A percentile compares a stretch with the other conserved stretches of the same genome.
Evolutionary conservation across 495 filamentous ascomycete genomes (phyloP).

Genomic region (Cercophora sp.): DNA sequence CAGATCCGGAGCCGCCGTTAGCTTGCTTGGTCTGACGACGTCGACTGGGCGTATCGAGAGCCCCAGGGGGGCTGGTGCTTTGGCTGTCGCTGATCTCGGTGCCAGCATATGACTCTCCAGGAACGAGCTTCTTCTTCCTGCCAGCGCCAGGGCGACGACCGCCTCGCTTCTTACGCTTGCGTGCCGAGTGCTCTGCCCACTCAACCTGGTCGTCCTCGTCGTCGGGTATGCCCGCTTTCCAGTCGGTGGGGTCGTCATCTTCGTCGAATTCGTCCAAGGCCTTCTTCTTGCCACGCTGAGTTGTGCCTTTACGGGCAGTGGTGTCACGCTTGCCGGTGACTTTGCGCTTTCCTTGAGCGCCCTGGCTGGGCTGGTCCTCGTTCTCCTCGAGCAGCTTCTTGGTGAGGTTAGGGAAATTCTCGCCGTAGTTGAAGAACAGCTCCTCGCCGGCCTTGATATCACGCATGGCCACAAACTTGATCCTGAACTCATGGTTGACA

Average conservation of each 20-base stretch:
- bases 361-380: slow-evolving; percentile 28
- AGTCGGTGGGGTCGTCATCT: slow-evolving; percentile 16
- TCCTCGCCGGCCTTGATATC: slow-evolving; percentile 62
- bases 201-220: slow-evolving; percentile 24
- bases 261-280: background rate
- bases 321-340: slow-evolving; percentile 9
- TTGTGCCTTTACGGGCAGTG: slow-evolving; percentile 21
- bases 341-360: slow-evolving; percentile 19
- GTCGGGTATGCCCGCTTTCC: slow-evolving; percentile 8
- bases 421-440: slow-evolving; percentile 67
- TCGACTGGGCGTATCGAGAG: background rate
- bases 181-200: slow-evolving; percentile 6
- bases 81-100: slow-evolving; percentile 23
- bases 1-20: background rate
- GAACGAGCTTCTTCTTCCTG: slow-evolving; percentile 23
- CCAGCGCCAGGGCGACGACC: slow-evolving; percentile 27
- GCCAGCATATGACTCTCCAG: background rate
- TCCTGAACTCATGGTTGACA: slow-evolving; percentile 62
- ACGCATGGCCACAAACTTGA: slow-evolving; percentile 59
- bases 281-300: slow-evolving; percentile 3
- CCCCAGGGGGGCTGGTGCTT: slow-evolving; percentile 7
- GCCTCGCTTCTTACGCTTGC: slow-evolving; percentile 21
- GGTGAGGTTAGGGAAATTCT: slow-evolving; percentile 47
- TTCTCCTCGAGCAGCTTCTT: slow-evolving; percentile 47
- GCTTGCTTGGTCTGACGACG: slow-evolving; percentile 4